Base-by-base conservation (phyloP, 164 flowering plant genomes). In the Vitis rupestris region DNA sequence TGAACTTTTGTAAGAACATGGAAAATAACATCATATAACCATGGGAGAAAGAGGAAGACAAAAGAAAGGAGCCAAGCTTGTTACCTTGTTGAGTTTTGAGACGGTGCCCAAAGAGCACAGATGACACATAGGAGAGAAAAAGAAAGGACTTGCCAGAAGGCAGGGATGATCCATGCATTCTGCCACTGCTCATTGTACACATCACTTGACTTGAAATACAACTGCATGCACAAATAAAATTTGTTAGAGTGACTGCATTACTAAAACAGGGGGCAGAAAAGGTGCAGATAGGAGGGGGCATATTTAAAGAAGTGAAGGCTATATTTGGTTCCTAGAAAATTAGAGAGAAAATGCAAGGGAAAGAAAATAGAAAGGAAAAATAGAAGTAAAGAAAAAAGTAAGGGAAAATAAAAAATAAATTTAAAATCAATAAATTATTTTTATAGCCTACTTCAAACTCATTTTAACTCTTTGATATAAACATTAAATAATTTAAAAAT, bases 71-170 rank as follows among this genome's bases (percentile, higher is more conserved):
- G 51, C 15, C 10, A 58, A 10, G 19, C 8, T n/a, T 50, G 17
- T 81, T 88, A 93, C 99, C 99, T 69, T 73, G 67, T 89, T 59
- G 99, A 90, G 75, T 78, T 91, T 70, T 91, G 92, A 56, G 98
- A 96, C n/a, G 98, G 99, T 8, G 97, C 97, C 99, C 99, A 96
- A 61, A 96, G 98, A 61, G 84, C 82, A 61, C 97, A 93, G 67
- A 96, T 90, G 81, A 96, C 83, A 62, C 90, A 89, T 15, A 96
- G 83, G 52, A 96, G 85, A 65, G 94, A 89, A 75, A 90, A 90
- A 4, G 99, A 92, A n/a, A 96, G 71, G 50, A 93, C 87, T 70
- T 96, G 97, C 98, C 98, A 96, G 81, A 96, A 92, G 71, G 97
- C 98, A n/a, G 98, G 93, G 74, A 96, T 89, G 79, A 89, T 81